Percentiles rank a stretch among this genome's conserved stretches.
Conservation (phyloP, 768 basidiomycete species). For the Boletus sensibilis region DNA sequence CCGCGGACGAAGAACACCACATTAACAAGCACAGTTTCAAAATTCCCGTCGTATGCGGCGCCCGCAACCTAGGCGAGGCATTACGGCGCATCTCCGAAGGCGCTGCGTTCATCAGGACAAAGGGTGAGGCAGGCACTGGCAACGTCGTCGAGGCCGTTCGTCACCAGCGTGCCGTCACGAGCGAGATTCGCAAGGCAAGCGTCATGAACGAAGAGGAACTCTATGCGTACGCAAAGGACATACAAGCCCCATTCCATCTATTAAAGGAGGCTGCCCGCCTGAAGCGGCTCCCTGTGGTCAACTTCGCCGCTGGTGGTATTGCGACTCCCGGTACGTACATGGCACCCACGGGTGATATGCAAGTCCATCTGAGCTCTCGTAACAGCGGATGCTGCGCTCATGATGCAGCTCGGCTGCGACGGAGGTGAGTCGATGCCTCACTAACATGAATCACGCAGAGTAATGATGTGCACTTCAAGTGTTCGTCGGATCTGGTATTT, state of each 20-base stretch:
- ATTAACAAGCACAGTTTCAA: conserved; percentile 97
- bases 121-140: conserved; percentile 88
- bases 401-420: conserved; percentile 99
- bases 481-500: conserved; percentile 97
- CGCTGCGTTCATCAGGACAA: conserved; percentile 97
- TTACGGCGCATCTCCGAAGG: conserved; percentile 96
- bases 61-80: conserved; percentile 93
- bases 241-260: conserved; percentile 91
- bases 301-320: conserved; percentile 93
- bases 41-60: conserved; percentile 94
- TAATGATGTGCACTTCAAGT: conserved; percentile 46
- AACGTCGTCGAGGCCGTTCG: conserved; percentile 94
- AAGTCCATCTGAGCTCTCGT: background rate
- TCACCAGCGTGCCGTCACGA: conserved; percentile 80
- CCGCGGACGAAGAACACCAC: conserved; percentile 94
- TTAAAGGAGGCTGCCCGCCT: conserved; percentile 94
- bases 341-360: background rate
- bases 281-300: conserved; percentile 92
- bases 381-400: conserved; percentile 89
- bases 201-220: conserved; percentile 95
- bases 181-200: conserved; percentile 81
- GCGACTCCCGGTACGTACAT: conserved; percentile 75
- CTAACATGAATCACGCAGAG: background rate
- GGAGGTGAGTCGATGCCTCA: conserved; percentile 60
- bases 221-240: conserved; percentile 88